Base-by-base conservation (phyloP, 1,284 basidiomycete genomes). In the Sphagnurus paluster region DNA sequence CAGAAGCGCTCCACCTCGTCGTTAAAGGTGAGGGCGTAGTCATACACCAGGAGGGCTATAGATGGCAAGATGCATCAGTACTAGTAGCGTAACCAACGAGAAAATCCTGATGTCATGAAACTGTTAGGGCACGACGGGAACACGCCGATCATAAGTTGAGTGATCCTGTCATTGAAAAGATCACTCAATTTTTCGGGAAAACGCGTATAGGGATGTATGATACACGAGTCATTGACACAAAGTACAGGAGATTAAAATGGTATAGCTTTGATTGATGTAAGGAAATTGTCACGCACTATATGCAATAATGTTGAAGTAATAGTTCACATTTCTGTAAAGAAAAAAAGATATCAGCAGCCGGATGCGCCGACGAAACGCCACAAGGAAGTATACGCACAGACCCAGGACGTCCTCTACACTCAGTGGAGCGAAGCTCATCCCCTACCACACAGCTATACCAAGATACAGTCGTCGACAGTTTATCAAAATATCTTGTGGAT, bases 1-100 rank as follows among this genome's bases (percentile, higher is more conserved):
- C 72, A 74, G 53, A 70, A 72, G 14, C 61, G 56, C 21, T 59
- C 58, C 21, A 69, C 46, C 48, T 75, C 74, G 11, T 44, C 36
- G 2, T 57, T 33, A 20, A 72, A 44, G 1, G 70, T 75, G 25
- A 72, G 49, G 17, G 59, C 5, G 40, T 70, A 70, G 43, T 74
- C 71, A 38, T 71, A 70, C 8, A 43, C 17, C 33, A 43, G 14
- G 23, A 42, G 30, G 14, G 41, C 41, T 42, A 24, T 35, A 13
- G 21, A 5, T n/a, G 4, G 20, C 14, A 2, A 19, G 25, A 2
- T 9, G 17, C 14, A 24, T 42, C 20, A 42, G 40, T 13, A 14
- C 9, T 35, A 10, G 33, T 3, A 9, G n/a, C 9, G 2, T 4
- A 16, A 35, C 10, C 14, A 35, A 35, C 2, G 33, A 35, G n/a